Evolutionary conservation across 495 filamentous ascomycete species (phyloP), one percentile per base, ranked within the genome.

Genomic region (Astrothelium subdiscretum): DNA sequence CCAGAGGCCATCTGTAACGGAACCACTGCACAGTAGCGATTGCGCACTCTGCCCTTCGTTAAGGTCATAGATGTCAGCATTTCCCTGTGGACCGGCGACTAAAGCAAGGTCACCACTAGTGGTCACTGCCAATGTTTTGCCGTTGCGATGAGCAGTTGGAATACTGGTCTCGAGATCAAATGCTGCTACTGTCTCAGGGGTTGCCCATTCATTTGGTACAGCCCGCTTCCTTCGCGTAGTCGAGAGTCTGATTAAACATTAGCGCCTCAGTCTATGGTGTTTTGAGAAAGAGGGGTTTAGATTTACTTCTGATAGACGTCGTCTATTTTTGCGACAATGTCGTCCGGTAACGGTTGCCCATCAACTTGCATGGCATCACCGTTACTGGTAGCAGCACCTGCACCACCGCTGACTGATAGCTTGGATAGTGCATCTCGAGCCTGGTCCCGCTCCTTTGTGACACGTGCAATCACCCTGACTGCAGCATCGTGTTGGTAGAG

Each of bases 401-500:
- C 81, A 11, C 61, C 60, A 2, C 58, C 60, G 18, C 83, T 82
- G 57, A 95, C 82, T 1, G 85, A 87, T 13, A 97, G 81, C 70
- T 88, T 88, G 12, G 90, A 90, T 32, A 97, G 80, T n/a, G 95
- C 90, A 74, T 95, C 89, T 66, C 92, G 79, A 31, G 94, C 91
- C 71, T 97, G 92, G 68, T 97, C 92, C 59, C 95, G 78, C 76
- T 98, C 94, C 68, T 81, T 84, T 20, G 90, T 87, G 70, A 98
- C 70, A 32, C 95, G 83, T 43, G 90, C 91, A 74, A 97, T 95
- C 58, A 98, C 94, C 61, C 95, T 81, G 6, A 92, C 84, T 40
- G 94, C 94, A 10, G 92, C 95, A 80, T 98, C 94, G 68, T 97
- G 86, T 74, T 97, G 91, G 74, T 98, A 98, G 38, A 98, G 81